Percentiles rank a stretch among this genome's conserved stretches.
phyloP scores from a whole-genome alignment of 2,329 filamentous ascomycete species.

The Microascus cirrosus region DNA sequence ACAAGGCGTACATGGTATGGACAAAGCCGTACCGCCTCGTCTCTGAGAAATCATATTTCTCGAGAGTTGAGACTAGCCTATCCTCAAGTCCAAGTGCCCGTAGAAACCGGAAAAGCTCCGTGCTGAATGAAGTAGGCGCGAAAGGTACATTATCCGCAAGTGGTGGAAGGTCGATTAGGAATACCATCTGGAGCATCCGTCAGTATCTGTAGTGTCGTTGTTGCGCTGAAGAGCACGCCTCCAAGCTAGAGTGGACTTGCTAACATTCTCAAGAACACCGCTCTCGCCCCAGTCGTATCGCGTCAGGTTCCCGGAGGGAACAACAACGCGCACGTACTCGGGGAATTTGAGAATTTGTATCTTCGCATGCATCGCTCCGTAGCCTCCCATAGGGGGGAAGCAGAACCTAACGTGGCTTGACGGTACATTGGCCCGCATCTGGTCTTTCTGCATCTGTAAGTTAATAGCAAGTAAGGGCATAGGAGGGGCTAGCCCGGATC shows the following conservation, averaged over 20 bases:
- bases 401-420: constrained; percentile 52
- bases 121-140: constrained; percentile 43
- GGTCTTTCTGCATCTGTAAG: constrained; percentile 26
- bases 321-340: constrained; percentile 62
- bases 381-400: constrained; percentile 70
- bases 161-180: constrained; percentile 82
- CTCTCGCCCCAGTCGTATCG: constrained; percentile 83
- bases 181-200: constrained; percentile 49
- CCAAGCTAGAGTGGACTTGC: constrained; percentile 10
- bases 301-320: constrained; percentile 81
- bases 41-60: constrained; percentile 69
- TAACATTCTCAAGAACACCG: constrained; percentile 74
- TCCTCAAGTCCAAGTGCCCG: constrained; percentile 53
- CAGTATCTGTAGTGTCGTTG: not conserved
- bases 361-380: constrained; percentile 85
- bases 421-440: constrained; percentile 37
- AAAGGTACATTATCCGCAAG: constrained; percentile 8
- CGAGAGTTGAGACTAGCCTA: constrained; percentile 55
- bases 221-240: not conserved
- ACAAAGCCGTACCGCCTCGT: constrained; percentile 69
- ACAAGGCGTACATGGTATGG: constrained; percentile 63
- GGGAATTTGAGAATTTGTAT: constrained; percentile 78
- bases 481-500: constrained; percentile 5
- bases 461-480: not conserved
- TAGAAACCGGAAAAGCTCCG: constrained; percentile 62